Evolutionary conservation across 371 early-diverging fungal genomes (phyloP), one percentile per base, ranked within the genome.

Genomic region (Nematocida major): DNA sequence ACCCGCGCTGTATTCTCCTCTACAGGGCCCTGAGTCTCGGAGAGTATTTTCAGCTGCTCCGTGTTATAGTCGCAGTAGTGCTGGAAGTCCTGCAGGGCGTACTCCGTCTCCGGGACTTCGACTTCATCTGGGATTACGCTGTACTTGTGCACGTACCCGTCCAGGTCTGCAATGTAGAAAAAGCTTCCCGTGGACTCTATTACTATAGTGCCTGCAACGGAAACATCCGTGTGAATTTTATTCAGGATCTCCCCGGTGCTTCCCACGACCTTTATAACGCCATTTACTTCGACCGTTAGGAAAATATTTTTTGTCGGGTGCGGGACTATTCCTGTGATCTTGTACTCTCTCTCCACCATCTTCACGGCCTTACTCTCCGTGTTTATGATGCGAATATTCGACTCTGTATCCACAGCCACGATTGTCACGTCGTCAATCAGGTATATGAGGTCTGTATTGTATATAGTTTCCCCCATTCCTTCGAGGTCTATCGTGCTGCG

Each of bases 261-360:
- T 5, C 18, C 22, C 3, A 63, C 51, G 15, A 73, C 49, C 34
- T 73, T 73, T 42, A 73, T 30, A 15, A 22, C 39, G 22, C 76
- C 76, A 36, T 73, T 73, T n/a, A 73, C 59, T 34, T 73, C 76
- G 18, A 73, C n/a, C 3, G 65, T 26, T 4, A 61, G 30, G 49
- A 73, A 61, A 7, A 61, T 24, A 5, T 78, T 50, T 32, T 36
- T 34, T 4, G 5, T 18, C 1, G 76, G 76, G 30, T 73, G 76
- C 4, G 76, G n/a, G 0, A 36, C 47, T 50, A 73, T 34, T n/a
- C 45, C 43, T 7, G 70, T 47, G 20, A 73, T 63, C 40, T 73
- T 73, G 36, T 61, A 73, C 43, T 73, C 76, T 53, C 65, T 73
- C 32, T 62, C 51, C 18, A 73, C 48, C 34, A 73, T n/a, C 11